Evolutionary conservation across 1,139 yeast species (phyloP).

Genomic region (Suhomyces coccinellae): DNA sequence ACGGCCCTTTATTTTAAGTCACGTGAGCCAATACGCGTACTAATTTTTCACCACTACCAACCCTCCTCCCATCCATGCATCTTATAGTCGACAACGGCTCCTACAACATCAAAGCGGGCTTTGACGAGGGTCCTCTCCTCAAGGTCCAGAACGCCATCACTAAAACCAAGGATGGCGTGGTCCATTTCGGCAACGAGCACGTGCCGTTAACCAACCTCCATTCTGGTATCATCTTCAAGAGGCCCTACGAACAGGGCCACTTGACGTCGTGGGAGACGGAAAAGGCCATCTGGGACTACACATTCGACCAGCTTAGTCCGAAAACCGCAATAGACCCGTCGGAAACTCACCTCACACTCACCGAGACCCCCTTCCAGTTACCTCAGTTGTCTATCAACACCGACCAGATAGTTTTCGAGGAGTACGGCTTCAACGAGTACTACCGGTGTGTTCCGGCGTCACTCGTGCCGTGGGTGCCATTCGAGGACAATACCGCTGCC

Average conservation of each 20-base stretch:
- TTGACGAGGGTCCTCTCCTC: conserved; percentile 32
- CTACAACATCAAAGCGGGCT: conserved; percentile 78
- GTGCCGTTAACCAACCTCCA: conserved; percentile 64
- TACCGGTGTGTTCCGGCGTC: conserved; percentile 64
- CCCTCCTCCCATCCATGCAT: conserved; percentile 5
- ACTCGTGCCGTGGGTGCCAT: conserved; percentile 67
- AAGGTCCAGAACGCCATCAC: conserved; percentile 69
- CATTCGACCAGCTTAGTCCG: conserved; percentile 40
- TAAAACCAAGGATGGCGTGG: conserved; percentile 71
- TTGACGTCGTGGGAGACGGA: conserved; percentile 90
- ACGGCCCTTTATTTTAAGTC: too few species aligned
- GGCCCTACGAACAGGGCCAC: conserved; percentile 90
- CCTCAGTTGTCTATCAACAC: conserved; percentile 83
- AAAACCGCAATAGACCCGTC: conserved; percentile 42
- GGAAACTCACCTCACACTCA: conserved; percentile 54
- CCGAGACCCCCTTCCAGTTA: conserved; percentile 81
- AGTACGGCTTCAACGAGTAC: conserved; percentile 74
- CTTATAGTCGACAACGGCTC: conserved; percentile 84
- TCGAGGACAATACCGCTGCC: conserved; percentile 14
- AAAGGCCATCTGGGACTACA: conserved; percentile 90
- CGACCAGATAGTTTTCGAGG: conserved; percentile 93
- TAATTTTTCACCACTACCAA: not conserved
- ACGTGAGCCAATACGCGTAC: not conserved
- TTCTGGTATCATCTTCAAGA: conserved; percentile 69
- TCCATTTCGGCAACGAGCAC: conserved; percentile 72